Evolutionary conservation across 2,329 filamentous ascomycete genomes (phyloP), one percentile per base, ranked within the genome.

Genomic region (Neobulgaria alba): DNA sequence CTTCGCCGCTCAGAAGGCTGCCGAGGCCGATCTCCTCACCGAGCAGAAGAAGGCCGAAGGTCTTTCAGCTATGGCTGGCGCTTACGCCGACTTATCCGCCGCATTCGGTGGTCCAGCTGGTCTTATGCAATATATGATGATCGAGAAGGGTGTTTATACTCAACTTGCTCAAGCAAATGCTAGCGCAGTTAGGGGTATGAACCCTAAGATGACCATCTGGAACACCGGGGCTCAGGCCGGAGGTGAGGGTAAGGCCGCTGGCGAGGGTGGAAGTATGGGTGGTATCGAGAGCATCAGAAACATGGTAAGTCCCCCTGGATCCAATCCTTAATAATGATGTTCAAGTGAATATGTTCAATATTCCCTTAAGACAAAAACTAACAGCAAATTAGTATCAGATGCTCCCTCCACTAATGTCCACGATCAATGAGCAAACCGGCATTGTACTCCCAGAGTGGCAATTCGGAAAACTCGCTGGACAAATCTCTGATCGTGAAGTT

Each of bases 121-220:
- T 20, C 70, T 94, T 43, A 69, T 93, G 53, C 82, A 89, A 61
- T 90, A 84, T 69, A 73, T 90, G 64, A 93, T 93, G 87, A 78
- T 94, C 57, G 81, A 89, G 66, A 82, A 82, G 61, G 81, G 81
- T 52, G 85, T 82, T 0, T 90, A 86, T 61, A 75, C 85, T 57
- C 73, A 80, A 53, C 73, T 93, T 36, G 86, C 86, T 43, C 72
- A 82, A 53, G 85, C 84, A 36, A 93, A 93, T 54, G 85, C 82
- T 34, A 61, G 71, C 21, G 86, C 85, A 21, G 76, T 93, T 57
- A 71, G 76, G 38, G 86, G 86, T 18, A 65, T 93, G 51, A 75
- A 88, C 61, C 87, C 87, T 50, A 93, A 93, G 79, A 92, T 93
- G 66, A 88, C 80, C 47, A 79, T 90, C 18, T 94, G 86, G 87